These are phyloP conservation scores for Sicyos edulis DNA, from an alignment of 306 rosid genomes.

Conservation along the genomic window DNA sequence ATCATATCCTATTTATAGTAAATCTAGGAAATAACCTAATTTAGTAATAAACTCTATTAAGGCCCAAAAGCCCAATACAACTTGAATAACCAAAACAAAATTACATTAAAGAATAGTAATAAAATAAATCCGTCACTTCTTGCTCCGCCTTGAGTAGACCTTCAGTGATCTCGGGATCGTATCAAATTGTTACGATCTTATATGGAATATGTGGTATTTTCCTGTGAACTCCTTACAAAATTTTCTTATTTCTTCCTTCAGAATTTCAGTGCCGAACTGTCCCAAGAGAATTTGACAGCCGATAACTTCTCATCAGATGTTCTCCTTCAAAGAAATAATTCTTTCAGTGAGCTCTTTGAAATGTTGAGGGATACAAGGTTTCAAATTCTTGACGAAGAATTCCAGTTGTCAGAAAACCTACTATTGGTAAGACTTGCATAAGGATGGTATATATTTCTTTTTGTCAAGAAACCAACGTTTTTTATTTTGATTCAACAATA, in stretches of 20 bases:
- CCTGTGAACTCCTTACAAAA: slow-evolving; percentile 9
- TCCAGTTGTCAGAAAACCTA: slow-evolving; percentile 51
- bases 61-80: no score
- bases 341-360: slow-evolving; percentile 43
- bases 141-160: no score
- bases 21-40: no score
- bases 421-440: slow-evolving; percentile 43
- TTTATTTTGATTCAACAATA: no score
- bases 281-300: slow-evolving; percentile 31
- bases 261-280: slow-evolving; percentile 42
- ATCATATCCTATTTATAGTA: no score
- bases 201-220: not conserved
- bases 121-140: no score
- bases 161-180: no score
- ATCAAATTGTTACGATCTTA: not conserved
- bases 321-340: slow-evolving; percentile 35
- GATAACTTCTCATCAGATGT: slow-evolving; percentile 39
- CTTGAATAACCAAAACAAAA: no score
- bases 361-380: slow-evolving; percentile 58
- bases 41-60: no score
- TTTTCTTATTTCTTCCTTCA: slow-evolving; percentile 24
- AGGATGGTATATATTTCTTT: not conserved
- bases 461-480: not conserved
- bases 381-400: slow-evolving; percentile 56
- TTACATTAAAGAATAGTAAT: no score